Conservation (phyloP, 2,329 filamentous ascomycete genomes). For the Fusarium falciforme region DNA sequence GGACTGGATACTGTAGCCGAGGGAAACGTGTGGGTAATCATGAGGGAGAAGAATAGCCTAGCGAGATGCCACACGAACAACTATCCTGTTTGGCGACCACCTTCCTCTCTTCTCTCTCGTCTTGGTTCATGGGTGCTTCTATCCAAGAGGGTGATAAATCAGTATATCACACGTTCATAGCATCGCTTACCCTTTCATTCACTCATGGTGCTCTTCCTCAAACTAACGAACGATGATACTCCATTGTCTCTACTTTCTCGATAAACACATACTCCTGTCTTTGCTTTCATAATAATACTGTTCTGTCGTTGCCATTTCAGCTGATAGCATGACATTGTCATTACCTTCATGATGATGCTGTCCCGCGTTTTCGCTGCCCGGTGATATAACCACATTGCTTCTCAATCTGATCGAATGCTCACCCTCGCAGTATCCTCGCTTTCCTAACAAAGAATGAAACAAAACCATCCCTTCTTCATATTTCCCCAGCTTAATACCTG, state of each 20-base stretch:
- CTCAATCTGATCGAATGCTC: background rate
- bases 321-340: background rate
- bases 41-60: background rate
- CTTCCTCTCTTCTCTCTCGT: background rate
- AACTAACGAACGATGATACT: background rate
- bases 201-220: background rate
- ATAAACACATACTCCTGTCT: background rate
- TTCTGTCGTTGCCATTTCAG: background rate
- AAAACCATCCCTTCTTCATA: background rate
- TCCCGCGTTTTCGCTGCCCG: background rate
- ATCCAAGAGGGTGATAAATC: background rate
- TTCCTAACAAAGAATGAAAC: background rate
- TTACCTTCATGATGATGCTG: background rate
- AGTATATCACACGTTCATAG: background rate
- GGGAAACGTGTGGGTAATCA: background rate
- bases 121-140: background rate
- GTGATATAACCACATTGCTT: background rate
- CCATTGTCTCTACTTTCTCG: background rate
- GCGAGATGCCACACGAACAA: background rate
- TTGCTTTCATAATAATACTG: background rate
- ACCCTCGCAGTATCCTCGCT: background rate
- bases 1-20: background rate
- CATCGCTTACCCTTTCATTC: background rate
- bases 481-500: background rate
- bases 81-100: background rate